Base-by-base conservation (phyloP, 495 filamentous ascomycete genomes). In the Barbatosphaeria neglecta region DNA sequence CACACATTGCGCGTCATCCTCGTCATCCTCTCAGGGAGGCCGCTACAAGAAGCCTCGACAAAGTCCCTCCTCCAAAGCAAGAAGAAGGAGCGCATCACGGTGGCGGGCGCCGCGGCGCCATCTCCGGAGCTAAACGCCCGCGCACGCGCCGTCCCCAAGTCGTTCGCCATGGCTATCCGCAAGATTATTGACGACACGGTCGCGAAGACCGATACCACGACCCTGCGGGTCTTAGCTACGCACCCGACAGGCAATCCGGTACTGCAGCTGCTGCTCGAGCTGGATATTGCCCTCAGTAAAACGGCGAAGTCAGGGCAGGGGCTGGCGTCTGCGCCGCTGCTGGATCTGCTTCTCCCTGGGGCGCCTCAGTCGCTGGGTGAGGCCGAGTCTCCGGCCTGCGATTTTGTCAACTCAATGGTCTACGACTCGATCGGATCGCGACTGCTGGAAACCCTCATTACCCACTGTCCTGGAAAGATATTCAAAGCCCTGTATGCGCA, bases 381-480 rank as follows among this genome's bases (percentile, higher is more conserved):
- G 25, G 59, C 60, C 7, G 62, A 57, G 7, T 67, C 66, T 2
- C 53, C 56, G 8, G 70, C 70, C 9, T 64, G 59, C 20, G 65
- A 70, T 8, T 96, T 96, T 59, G 77, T 96, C 60, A 85, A 85
- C 51, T 81, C 84, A 28, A 73, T 97, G 51, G 62, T 96, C 19
- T 97, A 96, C 57, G 86, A 95, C 56, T 67, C 84, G 0, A 78
- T 96, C 20, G 93, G 93, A 4, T 95, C 89, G 5, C 82, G 89
- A 24, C 72, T 98, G 4, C 74, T 95, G 10, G 92, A 98, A 59
- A 84, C 80, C 2, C 81, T 98, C 46, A 75, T 95, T 49, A 74
- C 75, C 9, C 71, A 81, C 54, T 82, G 83, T 23, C 88, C 90
- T 0, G 89, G 86, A 23, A 94, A 86, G 56, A 72, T 85, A 17